Evolutionary conservation across 2,329 filamentous ascomycete species (phyloP).

Genomic region (Neofusicoccum parvum): DNA sequence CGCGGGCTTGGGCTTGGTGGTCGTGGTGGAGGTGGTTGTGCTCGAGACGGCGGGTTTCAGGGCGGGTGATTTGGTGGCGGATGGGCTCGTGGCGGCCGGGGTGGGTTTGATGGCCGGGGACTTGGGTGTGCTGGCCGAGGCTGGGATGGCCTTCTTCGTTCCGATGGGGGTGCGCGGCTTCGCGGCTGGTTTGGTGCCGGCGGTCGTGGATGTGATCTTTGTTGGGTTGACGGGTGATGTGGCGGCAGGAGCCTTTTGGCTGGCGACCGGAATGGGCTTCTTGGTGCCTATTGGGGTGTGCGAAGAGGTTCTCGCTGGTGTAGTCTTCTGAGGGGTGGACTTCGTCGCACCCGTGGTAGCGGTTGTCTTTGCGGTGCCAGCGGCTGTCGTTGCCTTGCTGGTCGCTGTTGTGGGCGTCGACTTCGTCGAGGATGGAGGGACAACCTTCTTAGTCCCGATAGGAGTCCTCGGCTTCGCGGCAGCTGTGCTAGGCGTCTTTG

Average conservation of each 20-base stretch:
- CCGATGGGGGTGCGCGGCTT: background rate
- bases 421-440: slow-evolving; percentile 23
- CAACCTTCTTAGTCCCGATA: slow-evolving; percentile 30
- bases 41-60: background rate
- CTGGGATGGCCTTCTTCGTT: slow-evolving; percentile 7
- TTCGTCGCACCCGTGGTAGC: background rate
- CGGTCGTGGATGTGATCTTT: slow-evolving; percentile 11
- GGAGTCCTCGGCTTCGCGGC: slow-evolving; percentile 14
- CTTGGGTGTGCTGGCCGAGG: slow-evolving; percentile 1
- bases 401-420: slow-evolving; percentile 5
- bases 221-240: slow-evolving; percentile 7
- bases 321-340: slow-evolving; percentile 4
- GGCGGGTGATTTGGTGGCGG: slow-evolving; percentile 28
- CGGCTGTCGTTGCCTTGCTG: background rate
- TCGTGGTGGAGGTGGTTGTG: background rate
- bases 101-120: slow-evolving; percentile 22
- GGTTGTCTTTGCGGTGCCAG: slow-evolving; percentile 4
- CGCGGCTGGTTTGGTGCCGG: background rate
- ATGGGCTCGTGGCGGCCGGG: slow-evolving; percentile 24
- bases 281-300: slow-evolving; percentile 29
- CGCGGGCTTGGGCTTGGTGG: background rate
- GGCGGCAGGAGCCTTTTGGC: slow-evolving; percentile 25
- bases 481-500: background rate
- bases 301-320: slow-evolving; percentile 20
- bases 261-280: slow-evolving; percentile 28